Evolutionary conservation across 2,329 filamentous ascomycete species (phyloP).

Genomic region (Ophiostoma quercus): DNA sequence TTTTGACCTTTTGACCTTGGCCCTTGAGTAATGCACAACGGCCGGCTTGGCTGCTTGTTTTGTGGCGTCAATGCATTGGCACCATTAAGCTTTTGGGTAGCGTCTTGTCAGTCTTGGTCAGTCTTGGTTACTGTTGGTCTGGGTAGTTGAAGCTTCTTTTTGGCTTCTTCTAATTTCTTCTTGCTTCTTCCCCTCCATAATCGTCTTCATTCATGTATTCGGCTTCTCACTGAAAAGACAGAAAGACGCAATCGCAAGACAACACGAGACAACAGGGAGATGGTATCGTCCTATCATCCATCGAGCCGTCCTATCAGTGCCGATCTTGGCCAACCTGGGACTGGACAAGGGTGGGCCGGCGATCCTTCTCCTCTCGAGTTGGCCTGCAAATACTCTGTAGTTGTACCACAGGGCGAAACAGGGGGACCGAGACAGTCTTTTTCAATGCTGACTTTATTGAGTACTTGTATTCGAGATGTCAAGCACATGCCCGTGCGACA

Average conservation of each 20-base stretch:
- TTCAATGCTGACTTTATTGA: not conserved
- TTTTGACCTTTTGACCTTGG: no score
- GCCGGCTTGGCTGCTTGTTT: constrained; percentile 2
- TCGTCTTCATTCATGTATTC: no score
- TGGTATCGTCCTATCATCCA: not conserved
- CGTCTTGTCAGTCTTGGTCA: not conserved
- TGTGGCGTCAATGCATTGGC: constrained; percentile 7
- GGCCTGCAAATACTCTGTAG: no score
- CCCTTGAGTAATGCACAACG: not conserved
- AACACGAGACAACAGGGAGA: not conserved
- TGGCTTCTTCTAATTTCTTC: no score
- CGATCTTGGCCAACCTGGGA: not conserved
- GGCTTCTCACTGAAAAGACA: not conserved
- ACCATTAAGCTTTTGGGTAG: not conserved
- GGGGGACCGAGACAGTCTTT: not conserved
- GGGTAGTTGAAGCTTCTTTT: no score
- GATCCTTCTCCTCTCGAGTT: not conserved
- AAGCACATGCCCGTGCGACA: not conserved
- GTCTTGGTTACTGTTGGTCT: no score
- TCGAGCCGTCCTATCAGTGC: not conserved
- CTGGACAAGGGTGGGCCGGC: not conserved
- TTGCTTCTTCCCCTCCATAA: no score
- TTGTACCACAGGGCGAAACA: not conserved
- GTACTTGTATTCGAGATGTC: not conserved
- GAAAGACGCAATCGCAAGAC: not conserved